A percentile compares a stretch with the other conserved stretches of the same genome.
These are phyloP conservation scores for Blastobotrys illinoisensis DNA, from an alignment of 1,139 yeast genomes.

Conservation along the genomic window DNA sequence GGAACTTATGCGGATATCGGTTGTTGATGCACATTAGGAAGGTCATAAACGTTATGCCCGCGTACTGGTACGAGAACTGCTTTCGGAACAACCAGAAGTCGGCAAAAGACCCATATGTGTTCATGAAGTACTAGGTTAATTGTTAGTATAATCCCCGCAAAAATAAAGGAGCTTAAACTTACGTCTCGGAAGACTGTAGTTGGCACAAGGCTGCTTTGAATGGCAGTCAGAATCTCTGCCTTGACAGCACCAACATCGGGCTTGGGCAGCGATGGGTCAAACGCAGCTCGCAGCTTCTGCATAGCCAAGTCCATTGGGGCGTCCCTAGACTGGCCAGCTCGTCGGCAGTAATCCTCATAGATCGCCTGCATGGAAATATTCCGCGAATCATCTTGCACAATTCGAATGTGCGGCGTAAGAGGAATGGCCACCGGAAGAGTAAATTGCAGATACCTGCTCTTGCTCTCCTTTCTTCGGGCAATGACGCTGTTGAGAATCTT, in stretches of 20 bases:
- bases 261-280: slow-evolving; percentile 85
- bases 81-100: slow-evolving; percentile 97
- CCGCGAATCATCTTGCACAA: slow-evolving; percentile 76
- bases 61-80: slow-evolving; percentile 91
- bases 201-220: slow-evolving; percentile 84
- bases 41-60: slow-evolving; percentile 89
- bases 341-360: slow-evolving; percentile 82
- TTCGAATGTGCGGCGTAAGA: slow-evolving; percentile 87
- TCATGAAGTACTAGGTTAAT: slow-evolving; percentile 40
- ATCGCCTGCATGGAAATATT: slow-evolving; percentile 79
- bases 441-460: slow-evolving; percentile 79
- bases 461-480: slow-evolving; percentile 75
- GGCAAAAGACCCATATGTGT: slow-evolving; percentile 70
- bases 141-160: not conserved
- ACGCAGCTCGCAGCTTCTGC: slow-evolving; percentile 85
- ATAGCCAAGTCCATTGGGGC: slow-evolving; percentile 85
- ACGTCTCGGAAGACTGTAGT: slow-evolving; percentile 69
- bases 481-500: slow-evolving; percentile 80
- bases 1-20: slow-evolving; percentile 91
- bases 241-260: slow-evolving; percentile 86
- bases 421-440: slow-evolving; percentile 93
- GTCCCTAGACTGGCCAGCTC: slow-evolving; percentile 71
- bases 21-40: slow-evolving; percentile 92
- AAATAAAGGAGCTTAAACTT: slow-evolving; percentile 25
- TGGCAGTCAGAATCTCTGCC: slow-evolving; percentile 85